phyloP scores from a whole-genome alignment of 768 basidiomycete genomes.

The Tremella yokohamensis region DNA sequence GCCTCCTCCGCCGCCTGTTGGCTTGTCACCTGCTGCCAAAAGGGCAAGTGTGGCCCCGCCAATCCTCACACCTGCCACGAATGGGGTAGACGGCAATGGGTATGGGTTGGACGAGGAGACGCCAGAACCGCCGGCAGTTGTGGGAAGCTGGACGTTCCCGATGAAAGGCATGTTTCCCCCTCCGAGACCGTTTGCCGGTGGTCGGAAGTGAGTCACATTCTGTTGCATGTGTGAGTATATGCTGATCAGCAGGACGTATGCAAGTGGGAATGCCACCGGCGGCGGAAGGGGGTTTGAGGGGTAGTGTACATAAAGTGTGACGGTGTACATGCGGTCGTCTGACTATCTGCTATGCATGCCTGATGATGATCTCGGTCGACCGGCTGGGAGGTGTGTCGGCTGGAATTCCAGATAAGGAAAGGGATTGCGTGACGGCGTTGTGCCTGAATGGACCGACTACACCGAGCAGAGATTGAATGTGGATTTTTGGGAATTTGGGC shows the following conservation, averaged over 20 bases:
- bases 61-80: slow-evolving; percentile 10
- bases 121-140: slow-evolving; percentile 45
- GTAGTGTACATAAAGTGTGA: slow-evolving; percentile 2
- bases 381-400: too few relatives aligned
- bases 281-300: slow-evolving; percentile 33
- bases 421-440: too few relatives aligned
- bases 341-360: too few relatives aligned
- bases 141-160: slow-evolving; percentile 48
- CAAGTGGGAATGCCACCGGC: slow-evolving; percentile 31
- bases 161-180: slow-evolving; percentile 51
- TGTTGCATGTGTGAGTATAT: not conserved
- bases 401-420: too few relatives aligned
- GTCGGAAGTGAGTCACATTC: slow-evolving; percentile 40
- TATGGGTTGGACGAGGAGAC: slow-evolving; percentile 23
- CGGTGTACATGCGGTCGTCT: too few relatives aligned
- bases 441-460: too few relatives aligned
- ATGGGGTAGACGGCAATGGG: slow-evolving; percentile 15
- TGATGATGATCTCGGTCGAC: too few relatives aligned
- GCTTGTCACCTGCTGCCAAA: slow-evolving; percentile 17
- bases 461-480: too few relatives aligned
- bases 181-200: slow-evolving; percentile 36
- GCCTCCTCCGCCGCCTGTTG: slow-evolving; percentile 38
- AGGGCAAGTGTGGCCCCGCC: slow-evolving; percentile 28
- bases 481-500: too few relatives aligned
- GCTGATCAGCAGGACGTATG: slow-evolving; percentile 33